Conservation (phyloP, 2,329 filamentous ascomycete species). For the Rasamsonia emersonii region DNA sequence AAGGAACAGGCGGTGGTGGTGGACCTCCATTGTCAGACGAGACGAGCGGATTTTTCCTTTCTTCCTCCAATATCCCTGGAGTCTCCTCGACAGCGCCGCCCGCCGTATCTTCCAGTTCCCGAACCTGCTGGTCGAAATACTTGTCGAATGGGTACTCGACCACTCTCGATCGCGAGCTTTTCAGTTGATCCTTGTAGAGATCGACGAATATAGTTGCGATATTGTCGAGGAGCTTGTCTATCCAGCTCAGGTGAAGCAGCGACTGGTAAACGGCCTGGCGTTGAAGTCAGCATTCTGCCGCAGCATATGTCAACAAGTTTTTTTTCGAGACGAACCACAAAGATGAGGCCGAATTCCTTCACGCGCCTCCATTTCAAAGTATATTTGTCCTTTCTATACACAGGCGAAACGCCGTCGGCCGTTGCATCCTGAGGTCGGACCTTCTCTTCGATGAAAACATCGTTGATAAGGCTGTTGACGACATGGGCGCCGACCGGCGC, state of each 20-base stretch:
- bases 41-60: slow-evolving; percentile 38
- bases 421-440: slow-evolving; percentile 49
- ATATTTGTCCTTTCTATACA: slow-evolving; percentile 86
- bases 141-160: slow-evolving; percentile 80
- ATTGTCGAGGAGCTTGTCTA: slow-evolving; percentile 92
- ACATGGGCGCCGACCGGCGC: slow-evolving; percentile 69
- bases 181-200: slow-evolving; percentile 80
- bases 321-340: slow-evolving; percentile 64
- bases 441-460: slow-evolving; percentile 97
- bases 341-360: slow-evolving; percentile 90
- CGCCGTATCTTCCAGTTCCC: slow-evolving; percentile 52
- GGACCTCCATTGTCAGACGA: slow-evolving; percentile 43
- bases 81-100: slow-evolving; percentile 40
- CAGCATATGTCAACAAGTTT: slow-evolving; percentile 8
- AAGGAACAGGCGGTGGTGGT: slow-evolving; percentile 44
- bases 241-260: slow-evolving; percentile 89
- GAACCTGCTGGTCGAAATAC: slow-evolving; percentile 90
- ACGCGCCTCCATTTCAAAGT: slow-evolving; percentile 88
- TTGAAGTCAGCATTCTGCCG: background rate
- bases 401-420: slow-evolving; percentile 54
- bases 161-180: slow-evolving; percentile 66
- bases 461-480: slow-evolving; percentile 89
- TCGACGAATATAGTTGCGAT: slow-evolving; percentile 86
- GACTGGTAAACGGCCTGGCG: slow-evolving; percentile 95
- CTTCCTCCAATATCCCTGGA: slow-evolving; percentile 14